Percentiles rank a stretch among this genome's conserved stretches.
Evolutionary conservation across 768 basidiomycete species (phyloP).

Genomic region (Mycena maculata): DNA sequence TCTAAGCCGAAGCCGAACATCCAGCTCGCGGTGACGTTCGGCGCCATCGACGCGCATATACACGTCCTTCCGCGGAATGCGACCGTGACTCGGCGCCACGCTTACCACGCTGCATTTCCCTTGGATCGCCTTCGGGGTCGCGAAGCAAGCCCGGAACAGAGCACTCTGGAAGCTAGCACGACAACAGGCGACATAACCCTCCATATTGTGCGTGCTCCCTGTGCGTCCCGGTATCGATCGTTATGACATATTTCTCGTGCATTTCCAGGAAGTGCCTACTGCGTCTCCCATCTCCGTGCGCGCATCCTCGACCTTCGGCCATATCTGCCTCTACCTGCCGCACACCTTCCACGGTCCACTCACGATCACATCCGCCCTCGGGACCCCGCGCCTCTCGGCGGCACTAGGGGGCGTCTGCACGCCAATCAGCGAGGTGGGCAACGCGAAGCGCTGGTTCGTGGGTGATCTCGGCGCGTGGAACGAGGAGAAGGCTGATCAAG

Average conservation of each 20-base stretch:
- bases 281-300: neutral
- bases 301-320: constrained; percentile 1
- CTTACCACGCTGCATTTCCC: too few relatives aligned
- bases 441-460: constrained; percentile 8
- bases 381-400: constrained; percentile 4
- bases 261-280: neutral
- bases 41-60: constrained; percentile 10
- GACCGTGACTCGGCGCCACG: neutral
- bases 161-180: neutral
- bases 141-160: neutral
- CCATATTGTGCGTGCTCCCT: constrained; percentile 6
- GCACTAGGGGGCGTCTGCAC: neutral
- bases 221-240: neutral
- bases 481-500: constrained; percentile 2
- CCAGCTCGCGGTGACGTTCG: neutral
- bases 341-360: constrained; percentile 23
- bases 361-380: constrained; percentile 3
- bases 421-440: constrained; percentile 1
- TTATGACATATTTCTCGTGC: too few relatives aligned
- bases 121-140: too few relatives aligned
- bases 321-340: constrained; percentile 9
- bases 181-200: neutral
- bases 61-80: neutral
- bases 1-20: constrained; percentile 9
- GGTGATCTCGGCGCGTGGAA: constrained; percentile 13